phyloP scores from a whole-genome alignment of 2,329 filamentous ascomycete species.

The Cadophora malorum region DNA sequence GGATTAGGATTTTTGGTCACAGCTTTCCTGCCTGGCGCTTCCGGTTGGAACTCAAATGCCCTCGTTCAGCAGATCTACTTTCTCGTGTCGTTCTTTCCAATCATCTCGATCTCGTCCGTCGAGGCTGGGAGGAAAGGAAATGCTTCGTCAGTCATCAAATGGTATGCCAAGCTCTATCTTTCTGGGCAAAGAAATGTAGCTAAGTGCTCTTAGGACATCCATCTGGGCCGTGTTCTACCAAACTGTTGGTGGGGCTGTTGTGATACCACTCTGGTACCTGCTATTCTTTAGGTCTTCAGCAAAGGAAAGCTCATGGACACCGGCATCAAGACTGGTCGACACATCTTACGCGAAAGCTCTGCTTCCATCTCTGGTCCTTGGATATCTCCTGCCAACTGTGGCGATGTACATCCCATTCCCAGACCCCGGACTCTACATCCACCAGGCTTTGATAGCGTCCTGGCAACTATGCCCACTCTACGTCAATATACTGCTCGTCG shows the following conservation, averaged over 20 bases:
- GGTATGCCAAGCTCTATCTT: background rate
- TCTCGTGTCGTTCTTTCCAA: background rate
- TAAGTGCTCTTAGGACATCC: background rate
- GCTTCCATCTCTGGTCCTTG: background rate
- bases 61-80: conserved; percentile 10
- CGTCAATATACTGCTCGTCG: background rate
- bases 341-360: conserved; percentile 1
- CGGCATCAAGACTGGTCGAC: background rate
- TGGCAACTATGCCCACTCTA: conserved; percentile 2
- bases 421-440: background rate
- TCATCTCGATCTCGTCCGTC: conserved; percentile 6
- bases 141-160: background rate
- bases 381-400: conserved; percentile 9
- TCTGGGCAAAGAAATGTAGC: too few relatives aligned
- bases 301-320: background rate
- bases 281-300: background rate
- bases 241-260: conserved; percentile 8
- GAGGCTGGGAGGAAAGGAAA: conserved; percentile 12
- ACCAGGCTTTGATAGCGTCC: background rate
- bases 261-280: conserved; percentile 7
- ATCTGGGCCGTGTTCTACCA: conserved; percentile 10
- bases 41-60: background rate
- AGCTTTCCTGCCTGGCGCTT: conserved; percentile 7
- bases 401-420: conserved; percentile 9
- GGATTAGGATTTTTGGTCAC: background rate